Evolutionary conservation across 116 monocot genomes (phyloP), one percentile per base, ranked within the genome.

Genomic region (Papilionanthe hybrid): DNA sequence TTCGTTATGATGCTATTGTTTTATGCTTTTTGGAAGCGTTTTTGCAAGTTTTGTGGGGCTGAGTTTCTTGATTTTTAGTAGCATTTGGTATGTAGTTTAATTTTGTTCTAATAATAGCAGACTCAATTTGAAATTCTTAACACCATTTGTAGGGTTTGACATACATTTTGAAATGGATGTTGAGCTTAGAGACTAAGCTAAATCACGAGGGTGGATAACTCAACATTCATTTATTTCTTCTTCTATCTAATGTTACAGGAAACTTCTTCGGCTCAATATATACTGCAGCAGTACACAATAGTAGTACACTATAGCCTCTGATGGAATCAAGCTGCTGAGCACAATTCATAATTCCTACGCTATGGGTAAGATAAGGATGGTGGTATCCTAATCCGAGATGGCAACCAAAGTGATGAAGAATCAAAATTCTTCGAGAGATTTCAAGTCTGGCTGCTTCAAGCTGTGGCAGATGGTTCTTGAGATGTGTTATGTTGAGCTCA

Each of bases 401-500:
- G 83, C 96, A 1, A 92, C 87, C 2, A 86, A 86, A 48, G 86
- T 91, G n/a, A 78, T 90, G 75, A 89, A 84, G 82, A 92, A 86
- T 71, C 83, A 87, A 41, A 79, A 86, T 78, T 63, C 82, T 2
- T 83, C 88, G 6, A 79, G 79, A 25, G 75, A 85, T 23, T 83
- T 86, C 0, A 92, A 94, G 78, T 82, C 91, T 0, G 98, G 98
- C 12, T 86, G 98, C 2, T 98, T 98, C 65, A 88, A 94, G 28
- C 94, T 98, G 37, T 98, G 98, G 98, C 92, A 88, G 80, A 94
- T 96, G 96, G 77, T 73, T 77, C 94, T 94, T 20, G 92, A 89
- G 72, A 96, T 93, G 94, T 96, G 96, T 94, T 96, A 94, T 77
- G 89, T 96, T 0, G 96, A 96, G 86, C 88, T 96, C 42, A 90